Conservation (phyloP, 2,329 filamentous ascomycete species). For the Alternaria longipes region DNA sequence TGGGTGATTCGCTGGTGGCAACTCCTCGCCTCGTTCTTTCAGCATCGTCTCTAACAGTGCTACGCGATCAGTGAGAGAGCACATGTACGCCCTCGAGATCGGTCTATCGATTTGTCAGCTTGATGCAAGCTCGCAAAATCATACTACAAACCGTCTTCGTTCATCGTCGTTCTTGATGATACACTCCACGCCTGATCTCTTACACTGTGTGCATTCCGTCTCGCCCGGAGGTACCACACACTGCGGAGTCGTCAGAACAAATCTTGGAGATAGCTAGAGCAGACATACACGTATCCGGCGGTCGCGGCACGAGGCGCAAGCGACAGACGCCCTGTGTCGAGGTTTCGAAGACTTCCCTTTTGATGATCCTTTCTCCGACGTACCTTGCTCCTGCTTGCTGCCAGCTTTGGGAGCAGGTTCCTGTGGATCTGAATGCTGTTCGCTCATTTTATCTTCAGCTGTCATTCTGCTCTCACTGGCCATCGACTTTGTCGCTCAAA, state of each 20-base stretch:
- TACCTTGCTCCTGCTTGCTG: constrained; percentile 20
- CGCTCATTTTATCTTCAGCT: constrained; percentile 21
- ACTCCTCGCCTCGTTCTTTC: constrained; percentile 59
- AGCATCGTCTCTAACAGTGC: constrained; percentile 63
- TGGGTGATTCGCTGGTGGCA: constrained; percentile 63
- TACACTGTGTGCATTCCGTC: constrained; percentile 63
- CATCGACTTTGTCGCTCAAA: constrained; percentile 13
- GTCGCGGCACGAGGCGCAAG: constrained; percentile 64
- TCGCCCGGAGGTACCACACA: constrained; percentile 65
- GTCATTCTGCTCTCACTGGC: constrained; percentile 20
- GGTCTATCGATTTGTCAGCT: constrained; percentile 52
- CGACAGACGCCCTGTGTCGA: constrained; percentile 61
- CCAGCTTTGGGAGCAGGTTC: constrained; percentile 27
- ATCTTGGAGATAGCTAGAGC: background rate
- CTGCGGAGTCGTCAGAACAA: constrained; percentile 44
- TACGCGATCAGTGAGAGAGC: constrained; percentile 64
- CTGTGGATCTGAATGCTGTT: constrained; percentile 24
- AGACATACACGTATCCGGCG: constrained; percentile 53
- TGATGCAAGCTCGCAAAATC: background rate
- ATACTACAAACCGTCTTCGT: constrained; percentile 56
- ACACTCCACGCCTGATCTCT: constrained; percentile 61
- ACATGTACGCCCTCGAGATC: constrained; percentile 68
- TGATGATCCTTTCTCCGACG: constrained; percentile 21
- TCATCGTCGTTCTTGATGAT: constrained; percentile 68
- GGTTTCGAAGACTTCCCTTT: constrained; percentile 42